A percentile compares a stretch with the other conserved stretches of the same genome.
These are phyloP conservation scores for Phialemoniopsis sp. DNA, from an alignment of 2,329 filamentous ascomycete species.

Conservation along the genomic window DNA sequence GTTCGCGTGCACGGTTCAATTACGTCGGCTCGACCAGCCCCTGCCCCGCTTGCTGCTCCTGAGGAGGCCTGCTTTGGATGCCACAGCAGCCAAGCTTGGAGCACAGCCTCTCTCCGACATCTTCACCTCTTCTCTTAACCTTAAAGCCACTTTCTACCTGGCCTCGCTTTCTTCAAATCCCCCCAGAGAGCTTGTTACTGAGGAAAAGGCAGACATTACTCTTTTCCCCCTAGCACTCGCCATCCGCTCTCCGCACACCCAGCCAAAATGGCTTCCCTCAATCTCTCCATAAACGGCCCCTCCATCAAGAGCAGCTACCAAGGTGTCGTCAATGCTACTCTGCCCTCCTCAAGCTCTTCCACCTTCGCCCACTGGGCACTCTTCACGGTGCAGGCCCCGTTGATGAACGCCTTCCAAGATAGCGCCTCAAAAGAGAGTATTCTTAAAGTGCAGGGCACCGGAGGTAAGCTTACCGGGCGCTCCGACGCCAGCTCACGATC, in stretches of 20 bases:
- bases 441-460: conserved; percentile 88
- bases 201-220: no score
- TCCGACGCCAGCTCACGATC: conserved; percentile 1
- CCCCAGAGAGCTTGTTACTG: no score
- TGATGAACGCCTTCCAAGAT: conserved; percentile 91
- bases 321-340: conserved; percentile 49
- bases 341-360: conserved; percentile 58
- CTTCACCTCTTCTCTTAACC: no score
- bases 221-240: no score
- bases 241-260: neutral
- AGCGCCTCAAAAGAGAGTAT: conserved; percentile 84
- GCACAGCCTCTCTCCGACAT: no score
- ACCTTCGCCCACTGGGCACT: conserved; percentile 92
- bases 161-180: no score
- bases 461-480: conserved; percentile 50
- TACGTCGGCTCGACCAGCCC: no score
- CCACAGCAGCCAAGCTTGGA: no score
- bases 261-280: conserved; percentile 69
- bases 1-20: no score
- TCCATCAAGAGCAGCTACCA: conserved; percentile 81
- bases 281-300: conserved; percentile 73
- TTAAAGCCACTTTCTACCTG: no score
- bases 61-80: no score
- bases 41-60: no score
- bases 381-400: conserved; percentile 86